Conservation (phyloP, 805 yeast genomes). For the Myxozyma neotropica region DNA sequence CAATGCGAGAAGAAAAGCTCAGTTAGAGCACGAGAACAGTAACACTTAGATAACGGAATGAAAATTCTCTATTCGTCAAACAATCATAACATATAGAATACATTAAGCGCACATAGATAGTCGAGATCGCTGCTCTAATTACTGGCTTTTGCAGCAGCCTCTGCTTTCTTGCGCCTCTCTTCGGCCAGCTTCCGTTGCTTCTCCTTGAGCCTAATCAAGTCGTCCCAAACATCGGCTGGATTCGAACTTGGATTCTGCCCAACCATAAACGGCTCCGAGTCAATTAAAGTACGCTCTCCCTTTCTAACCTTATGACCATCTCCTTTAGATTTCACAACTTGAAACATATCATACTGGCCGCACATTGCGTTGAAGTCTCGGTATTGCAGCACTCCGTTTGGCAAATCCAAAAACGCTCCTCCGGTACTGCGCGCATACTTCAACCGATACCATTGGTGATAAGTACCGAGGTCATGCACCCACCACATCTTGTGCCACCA, state of each 20-base stretch:
- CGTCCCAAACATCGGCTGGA: slow-evolving; percentile 7
- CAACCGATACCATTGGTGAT: slow-evolving; percentile 3
- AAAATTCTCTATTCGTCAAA: too few relatives aligned
- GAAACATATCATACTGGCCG: slow-evolving; percentile 3
- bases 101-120: too few relatives aligned
- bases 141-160: too few relatives aligned
- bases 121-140: too few relatives aligned
- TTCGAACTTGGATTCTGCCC: slow-evolving; percentile 12
- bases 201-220: too few relatives aligned
- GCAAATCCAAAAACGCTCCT: slow-evolving; percentile 11
- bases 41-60: too few relatives aligned
- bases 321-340: background rate
- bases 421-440: slow-evolving; percentile 8
- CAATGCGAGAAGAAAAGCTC: background rate
- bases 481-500: slow-evolving; percentile 31
- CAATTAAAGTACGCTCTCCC: slow-evolving; percentile 9
- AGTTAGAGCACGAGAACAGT: too few relatives aligned
- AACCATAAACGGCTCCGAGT: slow-evolving; percentile 12
- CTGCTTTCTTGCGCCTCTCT: too few relatives aligned
- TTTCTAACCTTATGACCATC: slow-evolving; percentile 7
- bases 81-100: too few relatives aligned
- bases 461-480: slow-evolving; percentile 2
- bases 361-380: slow-evolving; percentile 11
- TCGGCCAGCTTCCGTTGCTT: too few relatives aligned
- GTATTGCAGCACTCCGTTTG: background rate